Percentiles rank a stretch among this genome's conserved stretches.
Conservation (phyloP, 306 rosid species). For the Comarum palustre region DNA sequence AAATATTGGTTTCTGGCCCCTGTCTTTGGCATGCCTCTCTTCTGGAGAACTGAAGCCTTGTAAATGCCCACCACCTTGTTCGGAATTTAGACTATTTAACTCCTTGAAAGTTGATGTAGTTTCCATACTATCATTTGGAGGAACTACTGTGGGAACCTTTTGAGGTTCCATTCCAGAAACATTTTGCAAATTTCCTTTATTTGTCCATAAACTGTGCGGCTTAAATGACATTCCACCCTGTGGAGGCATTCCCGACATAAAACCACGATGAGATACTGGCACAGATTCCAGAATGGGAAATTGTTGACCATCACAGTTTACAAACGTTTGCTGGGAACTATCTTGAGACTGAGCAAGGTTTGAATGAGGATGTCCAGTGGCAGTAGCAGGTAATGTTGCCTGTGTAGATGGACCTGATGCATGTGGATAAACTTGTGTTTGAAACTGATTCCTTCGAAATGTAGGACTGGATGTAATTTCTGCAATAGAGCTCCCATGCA, state of each 20-base stretch:
- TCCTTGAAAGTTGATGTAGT: conserved; percentile 23
- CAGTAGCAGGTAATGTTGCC: conserved; percentile 27
- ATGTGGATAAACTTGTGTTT: conserved; percentile 28
- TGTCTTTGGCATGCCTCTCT: conserved; percentile 22
- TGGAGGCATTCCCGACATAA: conserved; percentile 28
- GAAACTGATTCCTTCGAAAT: conserved; percentile 38
- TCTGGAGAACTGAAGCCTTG: conserved; percentile 32
- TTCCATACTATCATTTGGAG: conserved; percentile 28
- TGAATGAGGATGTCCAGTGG: conserved; percentile 31
- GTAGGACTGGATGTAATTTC: conserved; percentile 36
- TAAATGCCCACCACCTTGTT: conserved; percentile 16
- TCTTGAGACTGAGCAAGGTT: conserved; percentile 34
- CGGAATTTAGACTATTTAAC: conserved; percentile 29
- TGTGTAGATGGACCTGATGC: conserved; percentile 27
- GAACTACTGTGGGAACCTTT: conserved; percentile 16
- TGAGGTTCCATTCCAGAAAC: conserved; percentile 30
- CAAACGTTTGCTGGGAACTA: conserved; percentile 24
- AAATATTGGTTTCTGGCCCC: conserved; percentile 15
- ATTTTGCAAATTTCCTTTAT: conserved; percentile 29
- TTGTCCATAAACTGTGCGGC: conserved; percentile 33
- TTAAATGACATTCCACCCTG: conserved; percentile 32
- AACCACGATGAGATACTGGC: conserved; percentile 29
- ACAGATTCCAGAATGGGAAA: conserved; percentile 40
- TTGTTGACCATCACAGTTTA: conserved; percentile 30
- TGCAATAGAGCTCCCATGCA: conserved; percentile 28